Evolutionary conservation across 768 basidiomycete genomes (phyloP), one percentile per base, ranked within the genome.

Genomic region (Boletus rubescentipes): DNA sequence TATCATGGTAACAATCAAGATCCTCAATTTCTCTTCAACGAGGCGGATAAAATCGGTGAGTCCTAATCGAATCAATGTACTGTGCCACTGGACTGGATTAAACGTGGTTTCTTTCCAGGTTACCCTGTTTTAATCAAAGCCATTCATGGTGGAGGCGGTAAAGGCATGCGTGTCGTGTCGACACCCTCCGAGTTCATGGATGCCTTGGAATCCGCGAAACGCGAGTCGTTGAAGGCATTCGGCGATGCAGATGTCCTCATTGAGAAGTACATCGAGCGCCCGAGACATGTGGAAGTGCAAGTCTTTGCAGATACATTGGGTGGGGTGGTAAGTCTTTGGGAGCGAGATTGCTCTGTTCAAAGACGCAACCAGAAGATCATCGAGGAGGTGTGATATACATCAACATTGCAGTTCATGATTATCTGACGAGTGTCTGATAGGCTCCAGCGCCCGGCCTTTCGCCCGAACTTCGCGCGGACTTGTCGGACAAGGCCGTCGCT

Each of bases 61-160:
- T 49, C 12, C 15, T 21, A n/a, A 18, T 20, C 35, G 5, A 3
- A 21, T 37, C 6, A 42, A 36, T 34, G 18, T 21, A 26, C 10
- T 23, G n/a, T 18, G 31, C 6, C 15, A 9, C 23, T 14, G 20
- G 7, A 5, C 12, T 47, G 20, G 21, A 16, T 45, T 15, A 41
- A 12, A 38, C 3, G 5, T n/a, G 31, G 16, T 1, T 15, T n/a
- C 37, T 43, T 34, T 31, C 21, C 39, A 87, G 88, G 89, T 11
- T 96, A 91, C 65, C 94, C 94, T 26, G 89, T 96, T 2, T 76
- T 98, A 29, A 97, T 98, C 72, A 98, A 98, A 67, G 95, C 94
- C n/a, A 87, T 94, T 42, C 89, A 95, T 60, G 94, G 95, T 23
- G 95, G 94, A 16, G 94, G 94, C 7, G 95, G 94, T 2, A 97